Evolutionary conservation across 2,329 filamentous ascomycete species (phyloP).

Genomic region (Cytospora leucostoma): DNA sequence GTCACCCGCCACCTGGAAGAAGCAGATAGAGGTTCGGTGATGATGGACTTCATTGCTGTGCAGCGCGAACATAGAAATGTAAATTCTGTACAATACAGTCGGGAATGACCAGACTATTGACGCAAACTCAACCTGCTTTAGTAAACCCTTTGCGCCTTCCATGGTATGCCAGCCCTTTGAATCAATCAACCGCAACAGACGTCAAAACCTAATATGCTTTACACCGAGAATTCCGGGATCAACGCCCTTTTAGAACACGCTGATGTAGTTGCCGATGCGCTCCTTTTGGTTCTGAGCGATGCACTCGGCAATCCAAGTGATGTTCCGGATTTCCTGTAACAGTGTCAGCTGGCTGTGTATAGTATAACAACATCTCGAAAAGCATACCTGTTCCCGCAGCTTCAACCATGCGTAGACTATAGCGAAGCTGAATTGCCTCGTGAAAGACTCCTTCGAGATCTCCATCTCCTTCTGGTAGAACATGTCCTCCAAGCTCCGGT

Average conservation of each 20-base stretch:
- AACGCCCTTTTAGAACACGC: slow-evolving; percentile 70
- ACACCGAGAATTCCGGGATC: slow-evolving; percentile 28
- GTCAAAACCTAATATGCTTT: slow-evolving; percentile 17
- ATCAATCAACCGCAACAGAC: slow-evolving; percentile 22
- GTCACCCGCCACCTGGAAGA: slow-evolving; percentile 85
- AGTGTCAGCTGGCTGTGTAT: slow-evolving; percentile 37
- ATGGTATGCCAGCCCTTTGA: slow-evolving; percentile 34
- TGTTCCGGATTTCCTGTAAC: slow-evolving; percentile 92
- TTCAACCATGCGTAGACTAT: slow-evolving; percentile 99
- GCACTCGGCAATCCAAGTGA: slow-evolving; percentile 99
- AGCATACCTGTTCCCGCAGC: slow-evolving; percentile 84
- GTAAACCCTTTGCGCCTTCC: slow-evolving; percentile 28
- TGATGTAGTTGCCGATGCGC: slow-evolving; percentile 97
- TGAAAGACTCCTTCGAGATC: slow-evolving; percentile 92
- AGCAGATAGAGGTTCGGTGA: slow-evolving; percentile 70
- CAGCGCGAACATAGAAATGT: slow-evolving; percentile 40
- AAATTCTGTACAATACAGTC: slow-evolving; percentile 51
- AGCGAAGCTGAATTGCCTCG: slow-evolving; percentile 89
- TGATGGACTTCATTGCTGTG: slow-evolving; percentile 31
- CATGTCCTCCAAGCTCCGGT: slow-evolving; percentile 91
- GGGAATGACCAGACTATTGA: slow-evolving; percentile 20
- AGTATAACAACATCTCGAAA: no score
- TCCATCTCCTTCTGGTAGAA: slow-evolving; percentile 99
- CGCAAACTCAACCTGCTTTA: slow-evolving; percentile 25
- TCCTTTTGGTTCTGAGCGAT: slow-evolving; percentile 99